Evolutionary conservation across 108 stramenopile species (phyloP).

Genomic region (Cylindrotheca fusiformis): DNA sequence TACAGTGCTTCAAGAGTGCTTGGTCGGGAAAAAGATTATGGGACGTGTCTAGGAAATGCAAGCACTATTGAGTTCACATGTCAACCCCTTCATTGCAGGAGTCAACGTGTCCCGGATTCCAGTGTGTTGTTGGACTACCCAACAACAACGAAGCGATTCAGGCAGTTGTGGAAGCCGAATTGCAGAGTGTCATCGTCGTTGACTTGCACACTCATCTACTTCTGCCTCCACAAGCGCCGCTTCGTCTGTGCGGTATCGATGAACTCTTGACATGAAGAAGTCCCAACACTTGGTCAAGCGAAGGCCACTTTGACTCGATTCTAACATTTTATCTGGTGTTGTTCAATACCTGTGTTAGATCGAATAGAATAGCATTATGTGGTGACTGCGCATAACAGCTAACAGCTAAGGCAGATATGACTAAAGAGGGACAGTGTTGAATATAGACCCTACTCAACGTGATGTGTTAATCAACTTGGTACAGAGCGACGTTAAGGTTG

Average conservation of each 20-base stretch:
- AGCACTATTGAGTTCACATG: not conserved
- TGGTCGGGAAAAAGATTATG: conserved; percentile 14
- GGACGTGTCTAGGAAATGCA: conserved; percentile 4
- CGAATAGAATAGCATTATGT: conserved; percentile 64
- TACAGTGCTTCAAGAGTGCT: no score
- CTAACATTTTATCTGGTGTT: no score
- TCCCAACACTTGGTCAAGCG: not conserved
- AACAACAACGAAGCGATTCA: conserved; percentile 26
- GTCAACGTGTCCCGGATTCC: conserved; percentile 36
- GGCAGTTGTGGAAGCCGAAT: conserved; percentile 56
- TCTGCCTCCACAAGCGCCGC: conserved; percentile 74
- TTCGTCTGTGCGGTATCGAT: conserved; percentile 89
- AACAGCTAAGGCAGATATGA: conserved; percentile 62
- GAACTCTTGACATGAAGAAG: conserved; percentile 82
- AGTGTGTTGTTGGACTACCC: conserved; percentile 41
- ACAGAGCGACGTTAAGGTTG: no score
- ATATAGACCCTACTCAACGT: no score
- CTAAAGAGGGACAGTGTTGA: no score
- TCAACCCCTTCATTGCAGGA: conserved; percentile 14
- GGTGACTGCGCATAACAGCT: conserved; percentile 87
- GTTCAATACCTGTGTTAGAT: no score
- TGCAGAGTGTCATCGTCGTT: conserved; percentile 52
- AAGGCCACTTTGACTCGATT: not conserved
- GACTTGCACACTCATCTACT: conserved; percentile 93
- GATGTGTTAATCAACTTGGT: no score